A percentile compares a stretch with the other conserved stretches of the same genome.
These are phyloP conservation scores for Coemansia umbellata DNA, from an alignment of 192 early-diverging fungal species.

Conservation along the genomic window DNA sequence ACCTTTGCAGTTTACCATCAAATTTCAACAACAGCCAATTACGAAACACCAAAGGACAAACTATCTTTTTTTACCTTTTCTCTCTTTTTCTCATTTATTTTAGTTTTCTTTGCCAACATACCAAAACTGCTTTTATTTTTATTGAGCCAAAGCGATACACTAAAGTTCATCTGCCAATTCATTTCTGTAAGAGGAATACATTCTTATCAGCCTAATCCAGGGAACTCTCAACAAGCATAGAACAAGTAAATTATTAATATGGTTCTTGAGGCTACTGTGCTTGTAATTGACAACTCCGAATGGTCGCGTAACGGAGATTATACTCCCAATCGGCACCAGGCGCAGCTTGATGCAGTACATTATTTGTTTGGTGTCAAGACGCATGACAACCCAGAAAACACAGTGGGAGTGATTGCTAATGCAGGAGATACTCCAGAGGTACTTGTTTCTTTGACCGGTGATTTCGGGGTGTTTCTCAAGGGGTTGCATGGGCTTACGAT, in stretches of 20 bases:
- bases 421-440: constrained; percentile 95
- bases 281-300: constrained; percentile 96
- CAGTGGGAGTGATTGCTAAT: constrained; percentile 91
- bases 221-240: too few species aligned
- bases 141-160: too few species aligned
- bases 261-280: constrained; percentile 89
- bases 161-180: too few species aligned
- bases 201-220: too few species aligned
- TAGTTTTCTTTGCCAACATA: too few species aligned
- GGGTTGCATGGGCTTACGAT: constrained; percentile 78
- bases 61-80: too few species aligned
- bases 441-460: constrained; percentile 83
- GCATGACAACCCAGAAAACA: constrained; percentile 91
- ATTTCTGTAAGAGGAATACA: too few species aligned
- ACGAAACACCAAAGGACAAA: too few species aligned
- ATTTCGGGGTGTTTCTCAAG: constrained; percentile 86
- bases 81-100: neutral
- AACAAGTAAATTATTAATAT: too few species aligned
- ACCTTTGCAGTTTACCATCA: too few species aligned
- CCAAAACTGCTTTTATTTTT: too few species aligned
- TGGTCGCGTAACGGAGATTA: constrained; percentile 99
- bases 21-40: too few species aligned
- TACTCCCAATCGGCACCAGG: constrained; percentile 87
- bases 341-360: constrained; percentile 91
- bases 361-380: constrained; percentile 89